phyloP scores from a whole-genome alignment of 2,329 filamentous ascomycete genomes.

The Albifimbria verrucaria region DNA sequence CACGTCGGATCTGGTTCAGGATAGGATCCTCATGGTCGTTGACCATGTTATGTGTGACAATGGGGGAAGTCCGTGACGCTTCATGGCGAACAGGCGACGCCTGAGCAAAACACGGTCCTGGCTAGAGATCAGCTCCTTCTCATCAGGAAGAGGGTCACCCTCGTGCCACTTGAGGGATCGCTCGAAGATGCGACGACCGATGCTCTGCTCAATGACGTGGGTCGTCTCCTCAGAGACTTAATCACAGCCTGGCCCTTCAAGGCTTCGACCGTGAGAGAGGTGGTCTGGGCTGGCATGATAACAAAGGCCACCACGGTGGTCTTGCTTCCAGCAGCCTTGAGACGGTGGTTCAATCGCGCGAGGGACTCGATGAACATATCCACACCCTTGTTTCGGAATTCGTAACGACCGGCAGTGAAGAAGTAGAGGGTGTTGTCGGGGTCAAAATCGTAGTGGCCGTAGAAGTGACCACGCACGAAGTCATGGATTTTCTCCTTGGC shows the following conservation, averaged over 20 bases:
- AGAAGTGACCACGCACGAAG: conserved; percentile 97
- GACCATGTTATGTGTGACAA: conserved; percentile 98
- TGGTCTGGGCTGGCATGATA: conserved; percentile 97
- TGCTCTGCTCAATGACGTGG: conserved; percentile 86
- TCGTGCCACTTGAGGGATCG: conserved; percentile 94
- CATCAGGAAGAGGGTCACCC: conserved; percentile 87
- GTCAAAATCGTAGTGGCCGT: conserved; percentile 96
- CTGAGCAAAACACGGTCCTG: conserved; percentile 92
- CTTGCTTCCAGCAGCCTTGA: conserved; percentile 82
- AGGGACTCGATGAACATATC: conserved; percentile 99
- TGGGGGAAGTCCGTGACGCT: conserved; percentile 86
- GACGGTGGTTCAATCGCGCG: conserved; percentile 87
- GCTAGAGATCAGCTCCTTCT: conserved; percentile 90
- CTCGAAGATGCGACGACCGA: conserved; percentile 92
- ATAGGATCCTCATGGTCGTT: conserved; percentile 93
- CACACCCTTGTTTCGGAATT: conserved; percentile 97
- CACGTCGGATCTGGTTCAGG: conserved; percentile 90
- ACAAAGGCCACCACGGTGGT: conserved; percentile 96
- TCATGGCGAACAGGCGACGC: conserved; percentile 93
- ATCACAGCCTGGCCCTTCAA: conserved; percentile 96
- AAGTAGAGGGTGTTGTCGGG: conserved; percentile 96
- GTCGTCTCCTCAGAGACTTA: conserved; percentile 94
- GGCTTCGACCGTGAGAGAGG: conserved; percentile 90
- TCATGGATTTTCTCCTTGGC: conserved; percentile 98
- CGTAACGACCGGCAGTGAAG: conserved; percentile 95